A percentile compares a stretch with the other conserved stretches of the same genome.
phyloP scores from a whole-genome alignment of 108 stramenopile genomes.

The Aurantiochytrium sp. region DNA sequence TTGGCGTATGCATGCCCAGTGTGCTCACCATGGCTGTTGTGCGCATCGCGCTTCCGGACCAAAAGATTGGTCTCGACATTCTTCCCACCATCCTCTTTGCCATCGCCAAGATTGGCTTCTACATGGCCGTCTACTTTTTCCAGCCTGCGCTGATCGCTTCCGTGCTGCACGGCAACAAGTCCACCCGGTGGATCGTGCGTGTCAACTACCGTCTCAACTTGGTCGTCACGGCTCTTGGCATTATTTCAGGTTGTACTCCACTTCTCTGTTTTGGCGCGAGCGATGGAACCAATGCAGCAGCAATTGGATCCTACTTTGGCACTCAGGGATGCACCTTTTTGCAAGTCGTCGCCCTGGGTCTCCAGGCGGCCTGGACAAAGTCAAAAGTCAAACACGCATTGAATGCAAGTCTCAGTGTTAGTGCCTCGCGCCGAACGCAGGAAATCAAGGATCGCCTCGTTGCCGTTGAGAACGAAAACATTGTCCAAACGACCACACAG shows the following conservation, averaged over 20 bases:
- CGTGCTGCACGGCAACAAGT: neutral
- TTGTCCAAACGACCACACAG: neutral
- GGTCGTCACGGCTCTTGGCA: neutral
- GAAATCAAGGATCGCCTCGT: neutral
- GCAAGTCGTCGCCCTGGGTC: neutral
- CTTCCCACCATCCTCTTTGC: neutral
- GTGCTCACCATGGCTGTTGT: neutral
- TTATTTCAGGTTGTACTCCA: neutral
- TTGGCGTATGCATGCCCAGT: neutral
- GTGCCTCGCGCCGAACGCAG: neutral
- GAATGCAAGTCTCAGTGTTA: neutral
- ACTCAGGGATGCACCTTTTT: neutral
- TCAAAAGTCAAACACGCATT: neutral
- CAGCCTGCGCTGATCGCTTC: neutral
- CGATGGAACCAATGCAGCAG: neutral
- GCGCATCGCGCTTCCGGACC: neutral
- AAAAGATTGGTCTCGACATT: neutral
- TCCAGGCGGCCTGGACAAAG: neutral
- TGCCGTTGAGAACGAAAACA: slow-evolving; percentile 4
- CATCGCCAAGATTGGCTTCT: neutral
- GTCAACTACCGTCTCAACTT: neutral
- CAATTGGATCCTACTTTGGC: neutral
- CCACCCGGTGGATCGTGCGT: neutral
- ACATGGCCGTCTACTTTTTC: neutral
- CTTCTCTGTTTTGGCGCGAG: neutral